These are phyloP conservation scores for Clavariopsis aquatica DNA, from an alignment of 495 filamentous ascomycete genomes.

Conservation along the genomic window DNA sequence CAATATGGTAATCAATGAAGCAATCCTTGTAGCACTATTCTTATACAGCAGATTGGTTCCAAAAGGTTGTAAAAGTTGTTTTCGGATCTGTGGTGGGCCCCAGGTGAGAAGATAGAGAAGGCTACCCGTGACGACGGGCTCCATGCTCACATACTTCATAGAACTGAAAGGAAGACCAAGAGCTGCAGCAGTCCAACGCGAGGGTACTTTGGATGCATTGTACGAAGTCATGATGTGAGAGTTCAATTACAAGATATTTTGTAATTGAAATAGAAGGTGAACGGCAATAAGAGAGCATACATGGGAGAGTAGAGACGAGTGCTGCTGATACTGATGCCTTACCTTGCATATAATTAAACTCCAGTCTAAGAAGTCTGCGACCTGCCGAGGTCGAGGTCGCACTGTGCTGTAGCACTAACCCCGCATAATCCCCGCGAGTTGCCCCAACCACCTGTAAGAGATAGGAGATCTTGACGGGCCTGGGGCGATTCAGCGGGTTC, in stretches of 20 bases:
- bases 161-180: background rate
- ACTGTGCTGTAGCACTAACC: background rate
- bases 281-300: background rate
- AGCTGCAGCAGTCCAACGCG: background rate
- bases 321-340: background rate
- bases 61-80: conserved; percentile 16
- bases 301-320: background rate
- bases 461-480: background rate
- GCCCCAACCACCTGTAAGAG: background rate
- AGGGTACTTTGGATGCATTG: background rate
- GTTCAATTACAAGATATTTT: background rate
- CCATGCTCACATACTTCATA: background rate
- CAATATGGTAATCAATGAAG: conserved; percentile 7
- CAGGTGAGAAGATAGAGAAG: conserved; percentile 25
- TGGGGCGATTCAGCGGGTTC: background rate
- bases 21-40: conserved; percentile 3
- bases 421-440: background rate
- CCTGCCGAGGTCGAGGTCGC: background rate
- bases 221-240: background rate
- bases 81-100: conserved; percentile 18
- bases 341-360: background rate
- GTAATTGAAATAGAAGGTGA: background rate
- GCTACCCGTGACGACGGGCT: conserved; percentile 20
- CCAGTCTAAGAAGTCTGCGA: background rate
- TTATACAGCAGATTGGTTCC: background rate